A percentile compares a stretch with the other conserved stretches of the same genome.
Conservation (phyloP, 495 filamentous ascomycete species). For the Aspergillus olivimuriae region DNA sequence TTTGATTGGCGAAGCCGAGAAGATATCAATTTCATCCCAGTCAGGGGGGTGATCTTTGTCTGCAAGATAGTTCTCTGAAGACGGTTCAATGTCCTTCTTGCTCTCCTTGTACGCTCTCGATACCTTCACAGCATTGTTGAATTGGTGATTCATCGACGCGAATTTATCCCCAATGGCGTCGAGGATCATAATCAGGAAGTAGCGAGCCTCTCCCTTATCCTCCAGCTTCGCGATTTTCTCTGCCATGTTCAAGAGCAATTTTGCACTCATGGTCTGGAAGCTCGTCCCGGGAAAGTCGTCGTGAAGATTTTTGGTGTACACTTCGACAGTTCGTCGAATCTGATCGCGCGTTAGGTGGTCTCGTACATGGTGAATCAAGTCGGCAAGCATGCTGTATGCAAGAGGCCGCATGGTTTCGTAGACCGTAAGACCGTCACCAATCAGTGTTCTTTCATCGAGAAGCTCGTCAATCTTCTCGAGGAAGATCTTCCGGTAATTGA, state of each 20-base stretch:
- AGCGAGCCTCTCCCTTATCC: constrained; percentile 86
- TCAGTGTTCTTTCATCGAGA: constrained; percentile 84
- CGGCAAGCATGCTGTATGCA: constrained; percentile 97
- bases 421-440: constrained; percentile 92
- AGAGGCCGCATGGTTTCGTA: constrained; percentile 94
- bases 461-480: constrained; percentile 91
- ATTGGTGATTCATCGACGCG: constrained; percentile 95
- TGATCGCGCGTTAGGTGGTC: constrained; percentile 77
- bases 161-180: constrained; percentile 98
- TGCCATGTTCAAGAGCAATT: constrained; percentile 92
- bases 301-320: constrained; percentile 93
- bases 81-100: constrained; percentile 53
- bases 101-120: constrained; percentile 64
- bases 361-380: constrained; percentile 95
- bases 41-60: constrained; percentile 75
- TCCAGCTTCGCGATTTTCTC: constrained; percentile 90
- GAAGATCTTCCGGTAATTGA: constrained; percentile 96
- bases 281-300: constrained; percentile 96
- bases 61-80: constrained; percentile 70
- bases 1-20: constrained; percentile 92
- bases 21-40: constrained; percentile 98
- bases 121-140: constrained; percentile 87
- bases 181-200: constrained; percentile 94
- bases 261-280: constrained; percentile 99
- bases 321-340: constrained; percentile 89